phyloP scores from a whole-genome alignment of 2,329 filamentous ascomycete genomes.

The Penicillium sp. region DNA sequence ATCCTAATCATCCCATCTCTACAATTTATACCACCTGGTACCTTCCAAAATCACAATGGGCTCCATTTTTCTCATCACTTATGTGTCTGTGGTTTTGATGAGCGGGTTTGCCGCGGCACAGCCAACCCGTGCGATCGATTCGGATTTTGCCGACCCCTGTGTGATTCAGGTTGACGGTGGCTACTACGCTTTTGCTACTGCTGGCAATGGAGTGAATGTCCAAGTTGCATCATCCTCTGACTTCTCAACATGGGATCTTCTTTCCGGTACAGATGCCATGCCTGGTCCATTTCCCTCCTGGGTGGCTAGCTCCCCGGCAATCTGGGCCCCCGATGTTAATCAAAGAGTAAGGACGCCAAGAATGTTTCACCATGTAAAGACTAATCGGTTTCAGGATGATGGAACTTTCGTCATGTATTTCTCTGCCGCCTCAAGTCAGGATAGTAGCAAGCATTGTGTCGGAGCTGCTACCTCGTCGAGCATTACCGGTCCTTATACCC shows the following conservation, averaged over 20 bases:
- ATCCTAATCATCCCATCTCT: no score
- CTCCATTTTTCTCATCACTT: not conserved
- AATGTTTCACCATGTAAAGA: not conserved
- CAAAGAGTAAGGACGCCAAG: conserved; percentile 31
- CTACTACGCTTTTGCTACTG: conserved; percentile 59
- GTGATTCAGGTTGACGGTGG: conserved; percentile 48
- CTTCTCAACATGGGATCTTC: conserved; percentile 47
- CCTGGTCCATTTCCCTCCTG: conserved; percentile 48
- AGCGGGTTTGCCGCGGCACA: conserved; percentile 12
- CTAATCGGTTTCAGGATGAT: conserved; percentile 20
- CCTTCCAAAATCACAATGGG: conserved; percentile 1
- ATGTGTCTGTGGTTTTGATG: not conserved
- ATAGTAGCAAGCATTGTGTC: conserved; percentile 52
- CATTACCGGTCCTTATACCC: conserved; percentile 51
- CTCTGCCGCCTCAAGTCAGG: conserved; percentile 44
- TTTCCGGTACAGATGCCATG: conserved; percentile 51
- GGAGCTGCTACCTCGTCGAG: conserved; percentile 50
- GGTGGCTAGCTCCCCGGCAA: conserved; percentile 47
- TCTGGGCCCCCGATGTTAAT: conserved; percentile 60
- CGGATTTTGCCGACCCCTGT: conserved; percentile 56
- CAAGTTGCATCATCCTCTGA: conserved; percentile 52
- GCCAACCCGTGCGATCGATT: conserved; percentile 26
- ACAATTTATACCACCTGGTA: no score
- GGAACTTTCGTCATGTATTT: conserved; percentile 58
- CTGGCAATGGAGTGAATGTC: conserved; percentile 48